Percentiles rank a stretch among this genome's conserved stretches.
Evolutionary conservation across 2,329 filamentous ascomycete species (phyloP).

Genomic region (Colletotrichum brevisporum): DNA sequence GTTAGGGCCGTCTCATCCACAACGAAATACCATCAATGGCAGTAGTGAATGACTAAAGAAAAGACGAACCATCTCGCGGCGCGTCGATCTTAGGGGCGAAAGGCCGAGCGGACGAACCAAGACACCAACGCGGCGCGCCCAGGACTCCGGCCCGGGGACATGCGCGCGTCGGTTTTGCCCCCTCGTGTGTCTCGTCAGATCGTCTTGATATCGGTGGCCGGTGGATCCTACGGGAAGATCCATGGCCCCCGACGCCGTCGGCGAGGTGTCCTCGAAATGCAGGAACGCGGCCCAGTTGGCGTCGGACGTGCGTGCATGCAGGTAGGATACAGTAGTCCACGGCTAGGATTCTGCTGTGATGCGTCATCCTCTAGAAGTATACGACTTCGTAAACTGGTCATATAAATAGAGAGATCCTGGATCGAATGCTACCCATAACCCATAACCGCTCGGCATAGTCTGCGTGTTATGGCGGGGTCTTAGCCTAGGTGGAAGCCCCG

Average conservation of each 20-base stretch:
- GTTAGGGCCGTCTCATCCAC: too few species aligned
- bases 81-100: background rate
- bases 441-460: background rate
- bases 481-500: background rate
- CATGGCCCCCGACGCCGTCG: too few species aligned
- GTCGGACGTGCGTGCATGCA: too few species aligned
- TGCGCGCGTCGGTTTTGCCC: background rate
- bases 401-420: too few species aligned
- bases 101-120: slow-evolving; percentile 6
- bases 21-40: too few species aligned
- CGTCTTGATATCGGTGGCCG: background rate
- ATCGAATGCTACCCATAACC: background rate
- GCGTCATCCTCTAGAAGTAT: too few species aligned
- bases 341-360: too few species aligned
- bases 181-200: too few species aligned
- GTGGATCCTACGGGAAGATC: background rate
- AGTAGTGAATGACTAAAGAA: background rate
- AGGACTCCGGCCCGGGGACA: background rate
- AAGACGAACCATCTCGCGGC: slow-evolving; percentile 6
- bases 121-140: background rate
- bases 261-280: too few species aligned
- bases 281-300: too few species aligned
- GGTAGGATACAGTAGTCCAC: too few species aligned
- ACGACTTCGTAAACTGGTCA: too few species aligned
- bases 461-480: background rate